phyloP scores from a whole-genome alignment of 768 basidiomycete genomes.

The Mycena olivaceomarginata region DNA sequence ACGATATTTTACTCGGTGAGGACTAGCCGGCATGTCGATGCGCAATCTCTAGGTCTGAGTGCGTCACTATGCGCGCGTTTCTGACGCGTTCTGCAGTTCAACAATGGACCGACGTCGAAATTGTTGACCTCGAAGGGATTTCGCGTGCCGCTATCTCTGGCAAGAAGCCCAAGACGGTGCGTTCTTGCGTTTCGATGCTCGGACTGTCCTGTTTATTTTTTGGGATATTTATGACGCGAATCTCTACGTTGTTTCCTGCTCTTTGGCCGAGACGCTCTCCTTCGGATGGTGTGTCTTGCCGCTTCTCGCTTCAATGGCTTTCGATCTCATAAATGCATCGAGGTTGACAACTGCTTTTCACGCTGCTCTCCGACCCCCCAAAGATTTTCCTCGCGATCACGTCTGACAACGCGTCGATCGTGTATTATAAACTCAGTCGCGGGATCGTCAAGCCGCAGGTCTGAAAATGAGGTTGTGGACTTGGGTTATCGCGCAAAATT shows the following conservation, averaged over 20 bases:
- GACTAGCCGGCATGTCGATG: too few relatives aligned
- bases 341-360: constrained; percentile 81
- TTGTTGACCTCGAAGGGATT: constrained; percentile 76
- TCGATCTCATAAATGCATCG: neutral
- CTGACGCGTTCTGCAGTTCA: constrained; percentile 68
- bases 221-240: constrained; percentile 59
- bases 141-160: constrained; percentile 77
- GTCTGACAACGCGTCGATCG: constrained; percentile 87
- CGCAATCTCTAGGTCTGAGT: neutral
- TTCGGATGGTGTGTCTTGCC: constrained; percentile 70
- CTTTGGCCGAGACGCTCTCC: constrained; percentile 79
- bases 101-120: constrained; percentile 79
- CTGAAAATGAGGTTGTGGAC: constrained; percentile 48
- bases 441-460: constrained; percentile 86
- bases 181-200: constrained; percentile 28
- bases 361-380: constrained; percentile 64
- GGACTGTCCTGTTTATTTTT: neutral
- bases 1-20: constrained; percentile 80
- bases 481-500: too few relatives aligned
- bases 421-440: constrained; percentile 88
- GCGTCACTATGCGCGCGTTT: neutral
- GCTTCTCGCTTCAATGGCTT: neutral
- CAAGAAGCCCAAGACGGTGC: constrained; percentile 70
- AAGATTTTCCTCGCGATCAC: constrained; percentile 83
- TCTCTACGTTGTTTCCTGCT: constrained; percentile 79